Conservation (phyloP, 225 moss, liverwort and hornwort genomes). For the Antitrichia curtipendula region DNA sequence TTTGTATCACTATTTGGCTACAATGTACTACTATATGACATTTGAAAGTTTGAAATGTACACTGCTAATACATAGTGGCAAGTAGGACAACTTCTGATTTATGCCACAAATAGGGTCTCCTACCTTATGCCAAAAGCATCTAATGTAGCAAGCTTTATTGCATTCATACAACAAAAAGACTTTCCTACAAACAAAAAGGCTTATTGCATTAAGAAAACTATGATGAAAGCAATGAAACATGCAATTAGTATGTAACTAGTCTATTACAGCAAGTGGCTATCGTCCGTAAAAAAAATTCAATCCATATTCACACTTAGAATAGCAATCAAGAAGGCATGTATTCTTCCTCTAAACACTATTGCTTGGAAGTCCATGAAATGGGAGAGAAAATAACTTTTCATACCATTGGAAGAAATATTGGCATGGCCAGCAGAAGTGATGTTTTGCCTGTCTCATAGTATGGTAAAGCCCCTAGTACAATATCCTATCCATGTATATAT, state of each 20-base stretch:
- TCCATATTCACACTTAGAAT: not conserved
- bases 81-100: not conserved
- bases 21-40: too few species aligned
- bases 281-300: not conserved
- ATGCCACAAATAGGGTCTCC: not conserved
- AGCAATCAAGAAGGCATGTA: not conserved
- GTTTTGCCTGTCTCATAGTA: not conserved
- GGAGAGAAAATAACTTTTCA: not conserved
- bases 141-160: not conserved
- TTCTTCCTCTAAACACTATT: not conserved
- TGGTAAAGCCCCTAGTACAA: conserved; percentile 23
- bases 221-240: not conserved
- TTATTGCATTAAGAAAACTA: not conserved
- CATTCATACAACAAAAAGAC: not conserved
- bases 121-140: not conserved
- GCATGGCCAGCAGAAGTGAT: not conserved
- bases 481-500: conserved; percentile 72
- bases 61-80: not conserved
- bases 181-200: not conserved
- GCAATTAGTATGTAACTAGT: not conserved
- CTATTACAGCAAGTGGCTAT: not conserved
- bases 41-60: not conserved
- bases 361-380: not conserved
- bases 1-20: not conserved
- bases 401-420: not conserved